Evolutionary conservation across 495 filamentous ascomycete species (phyloP).

Genomic region (Podospora appendiculata): DNA sequence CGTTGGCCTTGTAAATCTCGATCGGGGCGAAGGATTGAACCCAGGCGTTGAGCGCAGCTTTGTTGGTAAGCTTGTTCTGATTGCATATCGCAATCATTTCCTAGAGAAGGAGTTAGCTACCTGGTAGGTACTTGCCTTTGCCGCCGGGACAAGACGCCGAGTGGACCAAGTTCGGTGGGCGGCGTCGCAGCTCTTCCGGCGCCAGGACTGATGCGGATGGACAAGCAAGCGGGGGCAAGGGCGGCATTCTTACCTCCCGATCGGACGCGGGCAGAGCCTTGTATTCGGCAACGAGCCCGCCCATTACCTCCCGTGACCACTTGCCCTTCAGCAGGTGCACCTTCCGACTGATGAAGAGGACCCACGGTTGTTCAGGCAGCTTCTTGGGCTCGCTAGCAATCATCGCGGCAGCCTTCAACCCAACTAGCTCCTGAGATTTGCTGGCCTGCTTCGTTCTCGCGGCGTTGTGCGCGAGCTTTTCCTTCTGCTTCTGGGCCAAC

Average conservation of each 20-base stretch:
- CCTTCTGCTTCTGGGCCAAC: not conserved
- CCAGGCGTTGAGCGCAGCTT: slow-evolving; percentile 48
- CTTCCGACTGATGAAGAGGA: slow-evolving; percentile 1
- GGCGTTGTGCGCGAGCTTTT: not conserved
- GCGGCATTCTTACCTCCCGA: slow-evolving; percentile 18
- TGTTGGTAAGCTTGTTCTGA: slow-evolving; percentile 38
- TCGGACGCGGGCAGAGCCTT: slow-evolving; percentile 20
- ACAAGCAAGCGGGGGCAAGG: not conserved
- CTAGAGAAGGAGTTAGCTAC: slow-evolving; percentile 10
- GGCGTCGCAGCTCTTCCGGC: no score
- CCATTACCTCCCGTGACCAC: no score
- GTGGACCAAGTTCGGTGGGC: no score
- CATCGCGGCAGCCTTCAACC: not conserved
- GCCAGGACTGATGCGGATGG: no score
- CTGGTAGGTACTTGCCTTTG: no score
- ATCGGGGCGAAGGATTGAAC: slow-evolving; percentile 47
- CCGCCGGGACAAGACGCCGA: not conserved
- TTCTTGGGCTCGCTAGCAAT: not conserved
- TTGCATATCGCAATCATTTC: slow-evolving; percentile 37
- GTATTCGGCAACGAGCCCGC: slow-evolving; percentile 8
- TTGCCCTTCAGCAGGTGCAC: slow-evolving; percentile 15
- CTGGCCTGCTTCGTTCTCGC: slow-evolving; percentile 4
- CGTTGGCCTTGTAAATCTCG: slow-evolving; percentile 56
- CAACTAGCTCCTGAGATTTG: not conserved
- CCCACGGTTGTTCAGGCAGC: not conserved